A percentile compares a stretch with the other conserved stretches of the same genome.
phyloP scores from a whole-genome alignment of 2,329 filamentous ascomycete genomes.

The Claviceps arundinis region DNA sequence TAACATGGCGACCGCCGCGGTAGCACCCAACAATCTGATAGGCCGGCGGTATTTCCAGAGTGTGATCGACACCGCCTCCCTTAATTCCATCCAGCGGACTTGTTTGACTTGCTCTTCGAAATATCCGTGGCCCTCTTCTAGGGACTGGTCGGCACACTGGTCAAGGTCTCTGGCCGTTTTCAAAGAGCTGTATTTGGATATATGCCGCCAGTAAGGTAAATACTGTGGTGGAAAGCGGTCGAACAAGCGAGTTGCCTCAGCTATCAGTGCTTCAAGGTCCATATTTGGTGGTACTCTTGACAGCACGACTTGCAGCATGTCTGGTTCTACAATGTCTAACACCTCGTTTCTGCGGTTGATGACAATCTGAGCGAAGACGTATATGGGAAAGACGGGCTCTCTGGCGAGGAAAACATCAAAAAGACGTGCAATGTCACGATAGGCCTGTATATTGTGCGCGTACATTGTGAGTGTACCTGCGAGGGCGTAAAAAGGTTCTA shows the following conservation, averaged over 20 bases:
- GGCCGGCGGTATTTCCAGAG: conserved; percentile 55
- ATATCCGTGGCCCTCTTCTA: conserved; percentile 51
- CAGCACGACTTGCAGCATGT: conserved; percentile 82
- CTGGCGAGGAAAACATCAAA: conserved; percentile 85
- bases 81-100: conserved; percentile 49
- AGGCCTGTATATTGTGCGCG: conserved; percentile 86
- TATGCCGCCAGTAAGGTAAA: conserved; percentile 55
- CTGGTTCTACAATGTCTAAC: conserved; percentile 81
- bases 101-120: conserved; percentile 63
- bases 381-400: conserved; percentile 79
- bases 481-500: conserved; percentile 83
- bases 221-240: conserved; percentile 55
- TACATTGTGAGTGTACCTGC: conserved; percentile 93
- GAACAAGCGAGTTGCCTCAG: conserved; percentile 50
- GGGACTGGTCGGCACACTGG: conserved; percentile 37
- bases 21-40: conserved; percentile 45
- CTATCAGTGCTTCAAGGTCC: conserved; percentile 66
- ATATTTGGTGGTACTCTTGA: conserved; percentile 75
- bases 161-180: conserved; percentile 58
- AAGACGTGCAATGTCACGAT: conserved; percentile 74
- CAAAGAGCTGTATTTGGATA: conserved; percentile 67
- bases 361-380: conserved; percentile 83
- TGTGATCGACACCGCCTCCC: conserved; percentile 17
- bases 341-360: conserved; percentile 69
- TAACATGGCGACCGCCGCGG: conserved; percentile 52